These are phyloP conservation scores for Nakazawaea laoshanensis DNA, from an alignment of 805 yeast genomes.

Conservation along the genomic window DNA sequence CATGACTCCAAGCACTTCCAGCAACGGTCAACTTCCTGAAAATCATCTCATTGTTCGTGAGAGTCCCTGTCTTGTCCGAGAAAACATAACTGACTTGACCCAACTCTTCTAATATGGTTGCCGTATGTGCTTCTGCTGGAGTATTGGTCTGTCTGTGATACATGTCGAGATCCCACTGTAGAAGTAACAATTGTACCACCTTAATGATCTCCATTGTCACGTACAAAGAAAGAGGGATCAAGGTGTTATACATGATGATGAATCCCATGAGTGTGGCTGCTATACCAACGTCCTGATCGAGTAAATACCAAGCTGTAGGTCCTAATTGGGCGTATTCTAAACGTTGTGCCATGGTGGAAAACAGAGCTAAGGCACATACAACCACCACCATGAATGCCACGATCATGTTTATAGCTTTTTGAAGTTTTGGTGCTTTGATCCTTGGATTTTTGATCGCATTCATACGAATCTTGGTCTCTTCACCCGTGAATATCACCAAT, in stretches of 20 bases:
- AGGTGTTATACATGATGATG: conserved; percentile 93
- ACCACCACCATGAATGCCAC: conserved; percentile 83
- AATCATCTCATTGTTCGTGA: conserved; percentile 91
- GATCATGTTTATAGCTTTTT: conserved; percentile 71
- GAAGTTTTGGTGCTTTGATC: conserved; percentile 89
- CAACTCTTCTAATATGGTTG: conserved; percentile 89
- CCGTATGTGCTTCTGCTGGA: conserved; percentile 91
- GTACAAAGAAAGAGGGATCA: conserved; percentile 89
- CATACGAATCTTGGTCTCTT: conserved; percentile 92
- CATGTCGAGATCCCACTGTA: conserved; percentile 93
- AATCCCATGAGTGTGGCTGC: conserved; percentile 93
- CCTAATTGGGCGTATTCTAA: conserved; percentile 33
- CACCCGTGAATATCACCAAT: conserved; percentile 86
- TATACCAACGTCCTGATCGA: conserved; percentile 65
- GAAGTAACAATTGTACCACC: conserved; percentile 69
- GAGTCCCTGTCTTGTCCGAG: conserved; percentile 95
- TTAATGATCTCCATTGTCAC: conserved; percentile 96
- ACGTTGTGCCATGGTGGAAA: conserved; percentile 75
- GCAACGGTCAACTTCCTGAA: conserved; percentile 82
- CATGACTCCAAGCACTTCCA: conserved; percentile 89
- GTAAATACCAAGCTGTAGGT: conserved; percentile 64
- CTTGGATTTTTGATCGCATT: conserved; percentile 87
- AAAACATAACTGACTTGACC: conserved; percentile 95
- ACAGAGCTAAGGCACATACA: conserved; percentile 65
- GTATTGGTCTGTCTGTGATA: conserved; percentile 78